These are phyloP conservation scores for Alternaria sp. DNA, from an alignment of 2,329 filamentous ascomycete genomes.

Conservation along the genomic window DNA sequence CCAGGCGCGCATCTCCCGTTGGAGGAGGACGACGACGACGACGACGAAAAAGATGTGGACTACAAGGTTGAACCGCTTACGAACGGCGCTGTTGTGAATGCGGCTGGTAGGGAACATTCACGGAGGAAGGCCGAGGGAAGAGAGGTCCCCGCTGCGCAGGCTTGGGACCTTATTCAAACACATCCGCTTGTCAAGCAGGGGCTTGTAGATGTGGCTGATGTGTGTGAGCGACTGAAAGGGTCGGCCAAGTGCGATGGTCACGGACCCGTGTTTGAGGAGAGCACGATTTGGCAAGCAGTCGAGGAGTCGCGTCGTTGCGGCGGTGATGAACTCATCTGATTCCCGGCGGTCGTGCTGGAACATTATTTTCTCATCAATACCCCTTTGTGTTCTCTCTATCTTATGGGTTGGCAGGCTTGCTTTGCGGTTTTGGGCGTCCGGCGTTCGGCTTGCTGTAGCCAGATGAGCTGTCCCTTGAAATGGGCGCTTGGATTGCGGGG, in stretches of 20 bases:
- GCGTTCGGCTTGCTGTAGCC: constrained; percentile 14
- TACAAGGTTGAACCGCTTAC: constrained; percentile 44
- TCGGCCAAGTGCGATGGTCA: constrained; percentile 84
- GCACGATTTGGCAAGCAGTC: constrained; percentile 75
- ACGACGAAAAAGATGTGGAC: constrained; percentile 26
- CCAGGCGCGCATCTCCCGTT: constrained; percentile 44
- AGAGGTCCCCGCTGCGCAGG: constrained; percentile 56
- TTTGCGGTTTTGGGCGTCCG: constrained; percentile 9
- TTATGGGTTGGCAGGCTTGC: background rate
- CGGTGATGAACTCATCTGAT: constrained; percentile 76
- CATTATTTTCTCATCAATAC: constrained; percentile 17
- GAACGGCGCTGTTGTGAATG: constrained; percentile 45
- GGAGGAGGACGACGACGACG: constrained; percentile 27
- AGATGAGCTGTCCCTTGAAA: constrained; percentile 4
- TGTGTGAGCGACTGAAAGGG: constrained; percentile 79
- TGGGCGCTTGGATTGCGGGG: constrained; percentile 4
- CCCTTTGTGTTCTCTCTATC: background rate
- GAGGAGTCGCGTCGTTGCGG: constrained; percentile 78
- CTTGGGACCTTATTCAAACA: constrained; percentile 88
- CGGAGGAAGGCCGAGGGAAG: constrained; percentile 32
- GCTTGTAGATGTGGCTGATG: constrained; percentile 79
- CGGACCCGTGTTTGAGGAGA: constrained; percentile 84
- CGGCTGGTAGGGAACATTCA: constrained; percentile 41
- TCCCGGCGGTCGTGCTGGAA: background rate
- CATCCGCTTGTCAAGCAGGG: constrained; percentile 80